These are phyloP conservation scores for Kwoniella sp. DNA, from an alignment of 768 basidiomycete genomes.

Conservation along the genomic window DNA sequence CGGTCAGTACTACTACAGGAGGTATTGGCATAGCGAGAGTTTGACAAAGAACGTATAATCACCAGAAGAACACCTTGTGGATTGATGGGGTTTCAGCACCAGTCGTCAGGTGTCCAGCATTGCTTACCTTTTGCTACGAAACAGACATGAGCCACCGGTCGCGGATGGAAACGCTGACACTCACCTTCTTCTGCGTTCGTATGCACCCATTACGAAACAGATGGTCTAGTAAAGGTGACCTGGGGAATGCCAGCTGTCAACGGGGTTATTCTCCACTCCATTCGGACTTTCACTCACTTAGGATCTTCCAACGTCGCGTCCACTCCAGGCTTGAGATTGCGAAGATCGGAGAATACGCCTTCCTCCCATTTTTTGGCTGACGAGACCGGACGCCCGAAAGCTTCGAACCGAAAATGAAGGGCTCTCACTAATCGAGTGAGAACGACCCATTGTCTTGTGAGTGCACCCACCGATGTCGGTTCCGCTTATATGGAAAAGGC, in stretches of 20 bases:
- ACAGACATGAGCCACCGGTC: background rate
- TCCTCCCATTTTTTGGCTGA: conserved; percentile 94
- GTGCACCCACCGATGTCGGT: conserved; percentile 67
- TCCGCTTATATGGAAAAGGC: conserved; percentile 88
- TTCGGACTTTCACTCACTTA: conserved; percentile 54
- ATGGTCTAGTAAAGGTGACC: conserved; percentile 85
- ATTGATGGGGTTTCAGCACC: too few species aligned
- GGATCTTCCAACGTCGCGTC: conserved; percentile 93
- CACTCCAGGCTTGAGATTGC: conserved; percentile 87
- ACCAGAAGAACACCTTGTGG: conserved; percentile 93
- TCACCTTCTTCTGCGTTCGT: conserved; percentile 88
- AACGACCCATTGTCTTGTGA: background rate
- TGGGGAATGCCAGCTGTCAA: conserved; percentile 42
- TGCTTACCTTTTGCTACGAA: conserved; percentile 40
- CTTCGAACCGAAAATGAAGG: conserved; percentile 88
- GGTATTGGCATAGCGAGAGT: background rate
- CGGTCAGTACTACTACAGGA: background rate
- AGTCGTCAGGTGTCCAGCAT: too few species aligned
- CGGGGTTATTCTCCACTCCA: background rate
- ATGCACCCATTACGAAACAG: conserved; percentile 96
- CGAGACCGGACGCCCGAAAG: conserved; percentile 80
- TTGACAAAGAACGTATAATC: conserved; percentile 50
- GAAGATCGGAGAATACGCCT: conserved; percentile 86
- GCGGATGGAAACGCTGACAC: background rate
- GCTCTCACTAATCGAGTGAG: conserved; percentile 61